These are phyloP conservation scores for Artomyces pyxidatus DNA, from an alignment of 768 basidiomycete species.

Conservation along the genomic window DNA sequence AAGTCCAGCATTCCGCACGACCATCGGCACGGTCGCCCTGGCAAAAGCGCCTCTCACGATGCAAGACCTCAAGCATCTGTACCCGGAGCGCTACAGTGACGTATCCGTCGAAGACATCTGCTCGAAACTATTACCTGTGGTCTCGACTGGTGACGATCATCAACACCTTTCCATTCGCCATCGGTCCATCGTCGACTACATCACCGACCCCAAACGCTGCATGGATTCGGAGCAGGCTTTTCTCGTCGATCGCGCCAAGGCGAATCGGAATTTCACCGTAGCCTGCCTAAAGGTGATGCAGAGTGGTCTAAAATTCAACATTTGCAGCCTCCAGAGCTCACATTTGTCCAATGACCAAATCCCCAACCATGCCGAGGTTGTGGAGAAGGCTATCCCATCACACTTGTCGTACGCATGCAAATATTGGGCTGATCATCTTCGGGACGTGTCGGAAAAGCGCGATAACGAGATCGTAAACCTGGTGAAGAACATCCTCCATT, in stretches of 20 bases:
- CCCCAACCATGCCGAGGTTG: slow-evolving; percentile 9
- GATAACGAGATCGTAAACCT: slow-evolving; percentile 13
- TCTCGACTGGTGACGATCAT: slow-evolving; percentile 2
- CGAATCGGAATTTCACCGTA: slow-evolving; percentile 17
- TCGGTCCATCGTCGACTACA: slow-evolving; percentile 6
- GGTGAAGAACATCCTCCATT: slow-evolving; percentile 17
- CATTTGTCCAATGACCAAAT: slow-evolving; percentile 23
- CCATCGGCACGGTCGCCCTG: slow-evolving; percentile 6
- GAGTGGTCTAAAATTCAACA: slow-evolving; percentile 29
- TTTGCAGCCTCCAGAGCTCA: slow-evolving; percentile 30
- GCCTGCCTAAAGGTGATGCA: slow-evolving; percentile 26
- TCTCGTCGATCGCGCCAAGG: slow-evolving; percentile 1
- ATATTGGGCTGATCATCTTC: slow-evolving; percentile 29
- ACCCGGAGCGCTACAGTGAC: background rate
- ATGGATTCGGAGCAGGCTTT: background rate
- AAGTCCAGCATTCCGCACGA: background rate
- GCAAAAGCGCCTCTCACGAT: slow-evolving; percentile 6
- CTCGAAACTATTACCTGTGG: slow-evolving; percentile 3
- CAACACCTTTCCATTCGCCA: slow-evolving; percentile 7
- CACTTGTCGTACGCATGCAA: slow-evolving; percentile 29
- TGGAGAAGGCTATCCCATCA: slow-evolving; percentile 21
- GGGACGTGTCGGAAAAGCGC: slow-evolving; percentile 1
- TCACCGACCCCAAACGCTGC: slow-evolving; percentile 9
- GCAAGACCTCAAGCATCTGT: slow-evolving; percentile 5
- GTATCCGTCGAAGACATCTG: slow-evolving; percentile 4